phyloP scores from a whole-genome alignment of 1,284 basidiomycete genomes.

The Ceratobasidium sp. region DNA sequence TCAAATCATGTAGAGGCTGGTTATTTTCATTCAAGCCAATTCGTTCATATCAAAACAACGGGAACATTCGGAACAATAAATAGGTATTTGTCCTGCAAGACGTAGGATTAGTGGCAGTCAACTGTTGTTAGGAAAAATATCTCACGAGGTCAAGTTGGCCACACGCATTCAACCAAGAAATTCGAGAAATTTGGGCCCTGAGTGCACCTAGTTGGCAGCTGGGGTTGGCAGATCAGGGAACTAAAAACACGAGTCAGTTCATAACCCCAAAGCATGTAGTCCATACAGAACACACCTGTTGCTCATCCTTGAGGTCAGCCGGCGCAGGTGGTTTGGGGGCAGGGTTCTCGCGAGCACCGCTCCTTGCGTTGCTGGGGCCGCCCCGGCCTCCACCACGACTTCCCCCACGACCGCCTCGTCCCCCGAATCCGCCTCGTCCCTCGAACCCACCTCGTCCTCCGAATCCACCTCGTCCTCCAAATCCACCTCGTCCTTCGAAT shows the following conservation, averaged over 20 bases:
- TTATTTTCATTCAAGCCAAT: conserved; percentile 4
- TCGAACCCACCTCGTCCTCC: conserved; percentile 34
- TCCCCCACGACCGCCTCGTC: conserved; percentile 19
- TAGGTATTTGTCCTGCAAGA: conserved; percentile 1
- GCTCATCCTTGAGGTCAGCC: conserved; percentile 28
- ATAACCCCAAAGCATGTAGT: not conserved
- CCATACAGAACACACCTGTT: conserved; percentile 13
- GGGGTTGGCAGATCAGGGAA: conserved; percentile 32
- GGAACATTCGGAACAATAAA: conserved; percentile 8
- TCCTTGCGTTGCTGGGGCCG: conserved; percentile 55
- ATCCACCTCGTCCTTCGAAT: conserved; percentile 25
- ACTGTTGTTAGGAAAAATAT: not conserved
- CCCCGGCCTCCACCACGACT: conserved; percentile 34
- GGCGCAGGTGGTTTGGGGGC: not conserved
- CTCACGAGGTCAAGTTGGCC: conserved; percentile 1
- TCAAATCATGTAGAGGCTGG: not conserved
- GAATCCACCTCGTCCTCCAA: not conserved
- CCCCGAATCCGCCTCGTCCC: conserved; percentile 31
- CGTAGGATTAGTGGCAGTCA: not conserved
- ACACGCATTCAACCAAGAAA: conserved; percentile 10
- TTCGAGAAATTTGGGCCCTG: not conserved
- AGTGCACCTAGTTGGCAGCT: not conserved
- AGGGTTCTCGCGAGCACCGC: conserved; percentile 47
- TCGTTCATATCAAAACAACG: conserved; percentile 8
- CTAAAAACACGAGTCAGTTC: conserved; percentile 9